These are phyloP conservation scores for Apiospora koreana DNA, from an alignment of 2,329 filamentous ascomycete genomes.

Conservation along the genomic window DNA sequence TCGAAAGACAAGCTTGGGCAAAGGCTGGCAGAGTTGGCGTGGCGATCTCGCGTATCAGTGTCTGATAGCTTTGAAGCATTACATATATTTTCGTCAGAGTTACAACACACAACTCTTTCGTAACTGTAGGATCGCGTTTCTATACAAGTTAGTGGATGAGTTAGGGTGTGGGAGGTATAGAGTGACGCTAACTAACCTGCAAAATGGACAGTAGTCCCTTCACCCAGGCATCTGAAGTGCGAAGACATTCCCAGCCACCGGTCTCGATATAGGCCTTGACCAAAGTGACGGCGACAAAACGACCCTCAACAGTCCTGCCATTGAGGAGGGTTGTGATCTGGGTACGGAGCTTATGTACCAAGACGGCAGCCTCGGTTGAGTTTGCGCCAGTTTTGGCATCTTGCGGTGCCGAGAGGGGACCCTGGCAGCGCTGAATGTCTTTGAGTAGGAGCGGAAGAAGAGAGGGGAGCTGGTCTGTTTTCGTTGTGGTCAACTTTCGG, in stretches of 20 bases:
- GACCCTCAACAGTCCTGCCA: constrained; percentile 71
- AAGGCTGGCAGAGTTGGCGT: constrained; percentile 79
- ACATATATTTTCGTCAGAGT: constrained; percentile 82
- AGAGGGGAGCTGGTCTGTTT: constrained; percentile 71
- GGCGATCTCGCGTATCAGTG: constrained; percentile 82
- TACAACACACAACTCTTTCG: constrained; percentile 76
- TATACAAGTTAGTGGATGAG: constrained; percentile 33
- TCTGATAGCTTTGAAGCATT: constrained; percentile 79
- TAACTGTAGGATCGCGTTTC: constrained; percentile 75
- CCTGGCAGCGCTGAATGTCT: constrained; percentile 58
- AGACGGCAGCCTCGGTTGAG: constrained; percentile 63
- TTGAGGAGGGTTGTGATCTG: constrained; percentile 76
- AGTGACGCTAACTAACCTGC: constrained; percentile 49
- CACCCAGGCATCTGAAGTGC: constrained; percentile 74
- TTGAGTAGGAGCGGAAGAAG: constrained; percentile 69
- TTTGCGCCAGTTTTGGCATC: constrained; percentile 62
- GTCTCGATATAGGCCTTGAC: constrained; percentile 81
- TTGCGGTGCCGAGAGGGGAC: constrained; percentile 63
- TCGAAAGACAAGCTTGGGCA: constrained; percentile 69
- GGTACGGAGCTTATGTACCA: constrained; percentile 80
- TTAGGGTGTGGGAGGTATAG: neutral
- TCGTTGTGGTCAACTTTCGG: constrained; percentile 69
- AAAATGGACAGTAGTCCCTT: constrained; percentile 73
- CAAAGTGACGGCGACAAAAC: constrained; percentile 76
- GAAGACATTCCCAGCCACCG: constrained; percentile 81